A percentile compares a stretch with the other conserved stretches of the same genome.
phyloP scores from a whole-genome alignment of 2,329 filamentous ascomycete species.

The Curvularia hawaiiensis region DNA sequence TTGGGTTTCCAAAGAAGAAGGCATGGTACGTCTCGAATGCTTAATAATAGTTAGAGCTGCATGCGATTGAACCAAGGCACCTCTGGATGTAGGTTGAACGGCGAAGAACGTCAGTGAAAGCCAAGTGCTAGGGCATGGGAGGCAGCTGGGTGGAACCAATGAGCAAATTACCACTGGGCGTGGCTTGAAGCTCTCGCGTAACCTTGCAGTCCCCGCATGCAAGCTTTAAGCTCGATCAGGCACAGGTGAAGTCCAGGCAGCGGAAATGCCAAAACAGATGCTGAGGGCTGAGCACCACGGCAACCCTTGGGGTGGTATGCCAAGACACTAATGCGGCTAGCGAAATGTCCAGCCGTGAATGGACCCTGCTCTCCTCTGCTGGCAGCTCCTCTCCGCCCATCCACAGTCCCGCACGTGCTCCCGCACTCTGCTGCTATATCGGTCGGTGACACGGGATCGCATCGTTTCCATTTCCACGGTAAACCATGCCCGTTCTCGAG shows the following conservation, averaged over 20 bases:
- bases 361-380: neutral
- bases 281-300: constrained; percentile 1
- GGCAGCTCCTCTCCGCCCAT: neutral
- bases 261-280: constrained; percentile 1
- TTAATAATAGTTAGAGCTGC: constrained; percentile 32
- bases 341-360: neutral
- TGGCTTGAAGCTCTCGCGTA: constrained; percentile 6
- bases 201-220: constrained; percentile 9
- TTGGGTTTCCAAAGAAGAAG: constrained; percentile 15
- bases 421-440: constrained; percentile 30
- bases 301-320: neutral
- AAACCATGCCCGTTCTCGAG: constrained; percentile 37
- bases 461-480: constrained; percentile 17
- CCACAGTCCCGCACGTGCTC: constrained; percentile 1
- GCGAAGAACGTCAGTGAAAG: constrained; percentile 12
- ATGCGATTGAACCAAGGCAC: constrained; percentile 9
- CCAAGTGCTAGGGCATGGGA: constrained; percentile 7
- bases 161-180: neutral
- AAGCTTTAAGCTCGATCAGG: constrained; percentile 4
- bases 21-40: constrained; percentile 1
- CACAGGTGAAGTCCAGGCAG: constrained; percentile 7
- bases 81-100: constrained; percentile 19
- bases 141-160: constrained; percentile 5
- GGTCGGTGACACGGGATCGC: constrained; percentile 29
- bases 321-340: constrained; percentile 5